Base-by-base conservation (phyloP, 441 rosid species). In the Bocquillonia castaneifolia region DNA sequence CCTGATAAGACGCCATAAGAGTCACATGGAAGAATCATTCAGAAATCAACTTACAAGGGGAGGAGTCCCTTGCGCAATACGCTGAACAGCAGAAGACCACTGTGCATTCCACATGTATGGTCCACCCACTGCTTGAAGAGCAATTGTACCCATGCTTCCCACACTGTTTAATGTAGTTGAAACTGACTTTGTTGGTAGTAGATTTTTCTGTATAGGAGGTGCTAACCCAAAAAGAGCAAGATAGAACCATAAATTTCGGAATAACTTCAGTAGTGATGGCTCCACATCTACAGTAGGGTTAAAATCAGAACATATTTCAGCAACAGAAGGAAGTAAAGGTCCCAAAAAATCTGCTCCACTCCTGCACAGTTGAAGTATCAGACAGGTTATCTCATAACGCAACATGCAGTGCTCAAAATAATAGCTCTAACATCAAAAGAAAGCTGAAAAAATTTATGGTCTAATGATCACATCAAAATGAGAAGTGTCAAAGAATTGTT, bases 221-320 rank as follows among this genome's bases (percentile, higher is more conserved):
- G 99, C 97, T 73, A 95, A 73, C 62, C 98, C 99, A 85, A 95
- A 95, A 61, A 95, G 92, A 70, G 98, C 98, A 79, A 95, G 62
- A 80, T 95, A 95, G 80, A 95, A 95, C 98, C 99, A 95, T 74
- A 95, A 80, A 77, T 95, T 95, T 78, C 98, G 98, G 70, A 95
- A 95, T 72, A 95, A 79, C 87, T 95, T 95, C 83, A 95, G 76
- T 62, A 95, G 86, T 61, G 98, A 87, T 40, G 99, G 99, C 77
- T 90, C 99, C 72, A 90, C 89, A 66, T 88, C 83, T 66, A 82
- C 72, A 50, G 89, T 83, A 64, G 98, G 97, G 75, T 95, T 89
- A 81, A 95, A 92, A 81, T 95, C 97, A 61, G 98, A 88, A 77
- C 99, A 92, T 77, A 95, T 85, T 83, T 90, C 97, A 67, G 98